Evolutionary conservation across 2,329 filamentous ascomycete genomes (phyloP).

Genomic region (Penicillium brevicompactum): DNA sequence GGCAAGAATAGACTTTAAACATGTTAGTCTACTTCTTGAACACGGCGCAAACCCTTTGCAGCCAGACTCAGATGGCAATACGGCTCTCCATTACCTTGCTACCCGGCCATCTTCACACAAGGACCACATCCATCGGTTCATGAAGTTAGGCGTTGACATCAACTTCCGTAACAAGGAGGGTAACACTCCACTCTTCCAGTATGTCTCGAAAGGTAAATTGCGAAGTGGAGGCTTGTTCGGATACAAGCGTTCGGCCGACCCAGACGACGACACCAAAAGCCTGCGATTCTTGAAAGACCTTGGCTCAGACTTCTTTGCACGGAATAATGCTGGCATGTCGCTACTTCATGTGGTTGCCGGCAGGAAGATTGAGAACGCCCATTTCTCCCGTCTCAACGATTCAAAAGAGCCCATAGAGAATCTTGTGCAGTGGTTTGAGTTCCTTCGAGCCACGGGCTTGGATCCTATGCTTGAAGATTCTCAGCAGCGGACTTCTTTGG

Average conservation of each 20-base stretch:
- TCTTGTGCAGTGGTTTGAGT: background rate
- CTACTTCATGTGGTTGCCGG: conserved; percentile 12
- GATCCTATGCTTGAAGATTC: conserved; percentile 21
- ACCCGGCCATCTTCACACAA: background rate
- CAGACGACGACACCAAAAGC: background rate
- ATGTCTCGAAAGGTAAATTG: background rate
- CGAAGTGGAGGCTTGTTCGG: background rate
- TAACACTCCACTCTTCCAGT: conserved; percentile 2
- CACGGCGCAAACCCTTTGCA: conserved; percentile 5
- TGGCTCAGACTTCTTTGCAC: conserved; percentile 6
- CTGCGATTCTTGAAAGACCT: background rate
- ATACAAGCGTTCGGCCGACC: background rate
- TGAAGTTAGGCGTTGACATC: background rate
- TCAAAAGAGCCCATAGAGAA: conserved; percentile 12
- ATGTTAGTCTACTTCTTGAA: conserved; percentile 5
- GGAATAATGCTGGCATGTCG: background rate
- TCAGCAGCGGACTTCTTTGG: conserved; percentile 16
- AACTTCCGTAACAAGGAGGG: conserved; percentile 3
- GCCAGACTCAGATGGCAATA: conserved; percentile 7
- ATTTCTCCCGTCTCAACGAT: background rate
- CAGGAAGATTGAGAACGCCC: background rate
- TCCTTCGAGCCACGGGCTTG: conserved; percentile 8
- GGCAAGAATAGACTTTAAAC: background rate
- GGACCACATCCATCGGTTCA: background rate
- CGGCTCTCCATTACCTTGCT: conserved; percentile 2